phyloP scores from a whole-genome alignment of 306 rosid genomes.

The Dalbergia cultrata region DNA sequence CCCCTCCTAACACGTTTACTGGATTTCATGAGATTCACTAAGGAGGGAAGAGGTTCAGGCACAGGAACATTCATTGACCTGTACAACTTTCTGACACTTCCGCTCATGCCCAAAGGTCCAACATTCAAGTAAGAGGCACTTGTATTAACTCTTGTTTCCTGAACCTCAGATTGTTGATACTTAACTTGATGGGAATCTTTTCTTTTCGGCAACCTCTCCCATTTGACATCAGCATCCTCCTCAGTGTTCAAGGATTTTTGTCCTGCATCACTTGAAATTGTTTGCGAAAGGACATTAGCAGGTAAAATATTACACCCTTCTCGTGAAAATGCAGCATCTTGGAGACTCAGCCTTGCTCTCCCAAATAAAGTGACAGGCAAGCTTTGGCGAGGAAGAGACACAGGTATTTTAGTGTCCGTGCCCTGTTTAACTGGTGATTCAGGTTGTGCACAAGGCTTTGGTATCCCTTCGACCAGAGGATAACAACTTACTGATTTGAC shows the following conservation, averaged over 20 bases:
- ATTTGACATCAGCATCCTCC: slow-evolving; percentile 49
- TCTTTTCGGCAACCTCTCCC: slow-evolving; percentile 41
- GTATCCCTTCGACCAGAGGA: slow-evolving; percentile 49
- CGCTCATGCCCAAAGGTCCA: slow-evolving; percentile 67
- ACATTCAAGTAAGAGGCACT: slow-evolving; percentile 44
- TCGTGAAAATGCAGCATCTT: slow-evolving; percentile 50
- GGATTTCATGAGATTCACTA: slow-evolving; percentile 64
- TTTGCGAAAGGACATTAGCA: slow-evolving; percentile 44
- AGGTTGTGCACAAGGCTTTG: slow-evolving; percentile 48
- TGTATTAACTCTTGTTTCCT: slow-evolving; percentile 45
- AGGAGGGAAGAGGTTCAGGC: slow-evolving; percentile 83
- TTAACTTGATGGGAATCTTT: slow-evolving; percentile 35
- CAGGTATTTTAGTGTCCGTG: slow-evolving; percentile 42
- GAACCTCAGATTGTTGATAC: slow-evolving; percentile 47
- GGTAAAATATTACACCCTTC: slow-evolving; percentile 45
- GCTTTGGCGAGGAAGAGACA: slow-evolving; percentile 54
- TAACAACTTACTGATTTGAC: slow-evolving; percentile 43
- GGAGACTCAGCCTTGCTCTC: slow-evolving; percentile 71
- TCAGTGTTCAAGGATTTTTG: slow-evolving; percentile 39
- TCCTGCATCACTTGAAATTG: slow-evolving; percentile 40
- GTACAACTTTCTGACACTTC: slow-evolving; percentile 61
- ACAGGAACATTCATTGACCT: slow-evolving; percentile 77
- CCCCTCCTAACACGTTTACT: slow-evolving; percentile 69
- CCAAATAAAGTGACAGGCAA: slow-evolving; percentile 75
- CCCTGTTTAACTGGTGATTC: slow-evolving; percentile 52